Percentiles rank a stretch among this genome's conserved stretches.
Evolutionary conservation across 805 yeast species (phyloP).

Genomic region (Saturnispora gosingensis): DNA sequence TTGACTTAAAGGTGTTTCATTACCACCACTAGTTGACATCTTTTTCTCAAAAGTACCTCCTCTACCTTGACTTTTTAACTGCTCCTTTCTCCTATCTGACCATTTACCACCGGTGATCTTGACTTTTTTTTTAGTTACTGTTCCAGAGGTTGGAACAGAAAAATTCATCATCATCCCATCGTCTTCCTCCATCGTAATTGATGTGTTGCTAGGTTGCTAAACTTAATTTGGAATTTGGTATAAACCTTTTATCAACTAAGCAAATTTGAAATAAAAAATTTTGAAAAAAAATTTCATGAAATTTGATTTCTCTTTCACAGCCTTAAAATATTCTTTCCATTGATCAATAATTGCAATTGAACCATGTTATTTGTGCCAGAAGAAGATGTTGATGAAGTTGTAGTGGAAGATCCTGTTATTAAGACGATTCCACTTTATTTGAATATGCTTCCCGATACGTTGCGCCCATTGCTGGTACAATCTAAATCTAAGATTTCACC

Average conservation of each 20-base stretch:
- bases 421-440: constrained; percentile 51
- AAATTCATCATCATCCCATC: constrained; percentile 75
- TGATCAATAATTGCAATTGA: neutral
- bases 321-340: neutral
- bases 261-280: neutral
- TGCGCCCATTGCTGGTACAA: constrained; percentile 38
- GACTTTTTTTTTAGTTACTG: constrained; percentile 15
- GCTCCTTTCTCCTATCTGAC: constrained; percentile 68
- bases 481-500: constrained; percentile 43
- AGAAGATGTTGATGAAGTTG: constrained; percentile 16
- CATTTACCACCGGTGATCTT: constrained; percentile 66
- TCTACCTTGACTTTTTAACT: constrained; percentile 41
- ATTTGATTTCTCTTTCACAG: neutral
- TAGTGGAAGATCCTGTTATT: constrained; percentile 37
- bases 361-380: constrained; percentile 14
- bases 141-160: constrained; percentile 27
- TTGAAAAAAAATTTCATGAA: neutral
- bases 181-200: constrained; percentile 28
- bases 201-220: neutral
- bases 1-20: constrained; percentile 9
- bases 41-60: constrained; percentile 12
- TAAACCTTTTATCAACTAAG: neutral
- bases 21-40: constrained; percentile 7
- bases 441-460: constrained; percentile 15
- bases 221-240: neutral